Evolutionary conservation across 371 early-diverging fungal genomes (phyloP).

Genomic region (Basidiobolus meristosporus): DNA sequence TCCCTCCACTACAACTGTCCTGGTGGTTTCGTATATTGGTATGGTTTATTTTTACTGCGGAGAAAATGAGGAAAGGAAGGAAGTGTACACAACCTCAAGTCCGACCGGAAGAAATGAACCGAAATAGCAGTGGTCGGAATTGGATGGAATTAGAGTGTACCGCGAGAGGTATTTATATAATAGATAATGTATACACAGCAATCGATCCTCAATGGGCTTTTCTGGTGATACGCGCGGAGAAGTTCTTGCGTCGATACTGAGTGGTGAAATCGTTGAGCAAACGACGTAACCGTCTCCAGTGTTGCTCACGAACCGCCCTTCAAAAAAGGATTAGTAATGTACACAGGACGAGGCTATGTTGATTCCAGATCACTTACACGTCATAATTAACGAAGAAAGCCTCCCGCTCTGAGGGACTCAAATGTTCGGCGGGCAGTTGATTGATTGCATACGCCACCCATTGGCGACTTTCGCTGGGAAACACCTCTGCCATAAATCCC

Average conservation of each 20-base stretch:
- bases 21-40: too few species aligned
- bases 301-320: constrained; percentile 14
- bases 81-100: too few species aligned
- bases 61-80: too few species aligned
- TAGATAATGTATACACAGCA: too few species aligned
- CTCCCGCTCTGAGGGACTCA: constrained; percentile 19
- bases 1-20: too few species aligned
- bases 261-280: constrained; percentile 24
- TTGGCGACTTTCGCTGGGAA: constrained; percentile 13
- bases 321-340: not conserved
- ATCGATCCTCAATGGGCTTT: not conserved
- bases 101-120: too few species aligned
- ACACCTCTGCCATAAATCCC: constrained; percentile 15
- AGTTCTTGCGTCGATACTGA: constrained; percentile 13
- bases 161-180: too few species aligned
- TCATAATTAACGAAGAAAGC: constrained; percentile 20
- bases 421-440: constrained; percentile 19
- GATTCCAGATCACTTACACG: constrained; percentile 13
- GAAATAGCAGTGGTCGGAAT: too few species aligned
- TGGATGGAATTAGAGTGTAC: too few species aligned
- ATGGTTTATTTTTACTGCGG: too few species aligned
- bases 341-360: constrained; percentile 3
- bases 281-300: constrained; percentile 16
- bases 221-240: not conserved
- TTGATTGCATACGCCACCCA: constrained; percentile 18